Evolutionary conservation across 768 basidiomycete genomes (phyloP), one percentile per base, ranked within the genome.

Genomic region (Agrocybe praecox): DNA sequence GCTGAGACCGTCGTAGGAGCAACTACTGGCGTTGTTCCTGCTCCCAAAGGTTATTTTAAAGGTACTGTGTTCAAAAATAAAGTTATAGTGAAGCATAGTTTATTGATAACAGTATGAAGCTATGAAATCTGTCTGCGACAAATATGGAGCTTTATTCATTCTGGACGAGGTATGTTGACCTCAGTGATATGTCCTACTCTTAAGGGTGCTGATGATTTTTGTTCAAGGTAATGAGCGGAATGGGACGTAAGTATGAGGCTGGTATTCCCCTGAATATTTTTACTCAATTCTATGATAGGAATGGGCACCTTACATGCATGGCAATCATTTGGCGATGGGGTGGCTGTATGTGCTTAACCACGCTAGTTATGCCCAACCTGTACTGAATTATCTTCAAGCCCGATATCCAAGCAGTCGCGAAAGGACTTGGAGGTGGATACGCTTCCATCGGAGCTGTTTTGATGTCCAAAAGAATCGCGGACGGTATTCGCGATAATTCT

Each of bases 1-100:
- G 91, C 90, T 3, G 90, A 92, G 66, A 92, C 92, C 19, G 93
- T 96, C 6, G 90, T 92, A 6, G 94, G 94, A 18, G 94, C 92
- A 0, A 88, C 90, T 0, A 87, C 88, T 2, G 94, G 93, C 23
- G 87, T 82, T 32, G 77, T 93, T 0, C 70, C 86, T 33, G 85
- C 91, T 6, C 92, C 92, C 0, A 88, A 87, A 61, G 93, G 93
- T 2, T 95, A 95, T 69, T 89, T 95, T 65, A 83, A 83, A 72
- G 77, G 76, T 73, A 47, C 26, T 50, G 46, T n/a, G 29, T 19
- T 43, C 44, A 10, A 43, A 32, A 17, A n/a, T 12, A 46, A 12
- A 8, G 17, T 42, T 14, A n/a, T 44, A n/a, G n/a, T 24, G 36
- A 9, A 52, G 4, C 10, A 42, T 56, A 22, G 18, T 23, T 42